Evolutionary conservation across 225 moss, liverwort and hornwort genomes (phyloP), one percentile per base, ranked within the genome.

Genomic region (Polytrichum formosum): DNA sequence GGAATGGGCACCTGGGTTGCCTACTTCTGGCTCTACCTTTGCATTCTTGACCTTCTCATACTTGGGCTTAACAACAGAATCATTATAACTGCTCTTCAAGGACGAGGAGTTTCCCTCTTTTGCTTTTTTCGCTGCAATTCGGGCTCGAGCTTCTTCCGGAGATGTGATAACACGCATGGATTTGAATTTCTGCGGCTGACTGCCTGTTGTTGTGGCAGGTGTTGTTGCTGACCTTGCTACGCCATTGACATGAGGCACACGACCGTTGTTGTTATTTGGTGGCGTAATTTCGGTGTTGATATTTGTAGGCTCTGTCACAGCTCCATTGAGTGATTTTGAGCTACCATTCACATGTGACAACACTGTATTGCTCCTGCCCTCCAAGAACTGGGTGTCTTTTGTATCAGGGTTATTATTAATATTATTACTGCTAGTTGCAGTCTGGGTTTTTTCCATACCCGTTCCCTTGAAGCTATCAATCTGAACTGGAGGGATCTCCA

Each of bases 111-210:
- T 73, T n/a, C 71, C 87, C 65, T 81, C 78, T 72, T 82, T 97
- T 26, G 88, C 92, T 77, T 83, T 94, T 74, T 92, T 92, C 19
- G 97, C 94, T 60, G 94, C 94, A 63, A 98, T 88, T 80, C 94
- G 87, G 26, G 92, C 97, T 81, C 92, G 82, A 54, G 94, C 97
- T 82, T 98, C 97, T 55, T 94, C 89, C n/a, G 91, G 86, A 74
- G 94, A 94, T 59, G 91, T 83, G 46, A 98, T 98, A 28, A 98
- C 89, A 25, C 90, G 92, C 83, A 87, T 83, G 22, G 94, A 92
- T 73, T 84, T 93, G 21, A 88, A 87, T 56, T 76, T 84, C 77
- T 76, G 80, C 7, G 82, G 53, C 26, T 73, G 74, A 68, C 68
- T 65, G 55, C 61, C 63, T 58, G 33, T 26, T 37, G 74, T 56